Base-by-base conservation (phyloP, 768 basidiomycete species). In the Lactarius indigo region DNA sequence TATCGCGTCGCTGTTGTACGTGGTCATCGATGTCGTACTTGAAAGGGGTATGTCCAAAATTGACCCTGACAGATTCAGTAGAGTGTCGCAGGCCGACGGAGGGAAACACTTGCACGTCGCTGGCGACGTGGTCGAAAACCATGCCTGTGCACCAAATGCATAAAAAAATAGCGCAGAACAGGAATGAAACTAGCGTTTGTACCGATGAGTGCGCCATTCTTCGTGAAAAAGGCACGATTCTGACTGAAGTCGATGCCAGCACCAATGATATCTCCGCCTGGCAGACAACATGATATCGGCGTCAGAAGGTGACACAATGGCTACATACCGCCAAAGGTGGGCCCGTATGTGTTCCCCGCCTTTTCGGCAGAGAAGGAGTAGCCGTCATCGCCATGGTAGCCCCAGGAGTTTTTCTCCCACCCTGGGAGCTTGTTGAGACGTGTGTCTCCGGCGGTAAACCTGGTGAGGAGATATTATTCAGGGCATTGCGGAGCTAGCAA, bases 341-440 rank as follows among this genome's bases (percentile, higher is more conserved):
- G 87, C 10, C 92, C 91, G 76, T 89, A 97, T 18, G 83, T 78
- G 57, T 83, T 81, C 33, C 91, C 92, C 37, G 82, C 86, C 74
- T 84, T 87, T 65, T 91, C 88, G 6, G 86, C 85, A 30, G 89
- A 85, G 76, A 91, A 93, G 2, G 88, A 82, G 64, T 81, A 84
- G 6, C 94, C 94, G 72, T 92, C 93, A 70, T 95, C 92, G n/a
- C 90, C 93, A 72, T 94, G 90, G 75, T 94, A 96, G 61, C 93
- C 94, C 91, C 93, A 96, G 6, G 92, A 94, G 68, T 86, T 84
- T 64, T 81, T 79, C 74, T 94, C 91, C 90, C 89, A 92, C 26
- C 94, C 94, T 41, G 94, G 94, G 37, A 95, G 83, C 60, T 92
- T 87, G 35, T 85, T 84, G 60, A 90, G 77, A 72, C 85, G 85